Base-by-base conservation (phyloP, 2,329 filamentous ascomycete genomes). In the Aspergillus udagawae region DNA sequence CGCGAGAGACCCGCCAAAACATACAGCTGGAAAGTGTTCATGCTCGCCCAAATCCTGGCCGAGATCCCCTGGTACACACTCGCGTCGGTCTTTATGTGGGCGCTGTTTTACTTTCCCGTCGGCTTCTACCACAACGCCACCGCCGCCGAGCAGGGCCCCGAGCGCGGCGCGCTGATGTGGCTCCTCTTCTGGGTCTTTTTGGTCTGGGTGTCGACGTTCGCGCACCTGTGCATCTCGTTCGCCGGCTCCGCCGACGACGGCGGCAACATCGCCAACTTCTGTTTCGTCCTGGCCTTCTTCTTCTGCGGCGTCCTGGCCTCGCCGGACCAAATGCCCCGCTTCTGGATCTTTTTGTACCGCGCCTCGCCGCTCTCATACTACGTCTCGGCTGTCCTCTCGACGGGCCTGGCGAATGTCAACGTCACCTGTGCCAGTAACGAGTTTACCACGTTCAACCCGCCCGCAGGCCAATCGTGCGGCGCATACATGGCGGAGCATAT, bases 261-360 rank as follows among this genome's bases (percentile, higher is more conserved):
- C 5, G 83, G 82, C 5, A 84, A 82, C 49, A 71, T 90, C n/a
- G 84, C 84, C 53, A 85, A 83, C 6, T 68, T 89, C 28, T 67
- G 87, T 17, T 17, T 84, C 59, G 78, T 83, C 27, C 79, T 88
- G 69, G 82, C 78, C 60, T 74, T 85, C 38, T 78, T 84, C 55
- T 88, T 88, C 76, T 84, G 82, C 65, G 74, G 73, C 68, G 73
- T 75, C 54, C 69, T 75, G 58, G 85, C 87, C 55, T 72, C 80
- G 0, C 83, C 86, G 0, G 57, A 67, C 2, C 75, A 80, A 1
- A 79, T 91, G 2, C 88, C 88, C 0, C 80, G 83, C 1, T 91
- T 92, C 78, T 92, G 88, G 89, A 84, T 85, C 63, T 91, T 90
- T 76, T 90, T 91, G 87, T 89, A 90, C 73, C 81, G 84, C 35